Evolutionary conservation across 2,329 filamentous ascomycete species (phyloP), one percentile per base, ranked within the genome.

Genomic region (Trichoderma sp.): DNA sequence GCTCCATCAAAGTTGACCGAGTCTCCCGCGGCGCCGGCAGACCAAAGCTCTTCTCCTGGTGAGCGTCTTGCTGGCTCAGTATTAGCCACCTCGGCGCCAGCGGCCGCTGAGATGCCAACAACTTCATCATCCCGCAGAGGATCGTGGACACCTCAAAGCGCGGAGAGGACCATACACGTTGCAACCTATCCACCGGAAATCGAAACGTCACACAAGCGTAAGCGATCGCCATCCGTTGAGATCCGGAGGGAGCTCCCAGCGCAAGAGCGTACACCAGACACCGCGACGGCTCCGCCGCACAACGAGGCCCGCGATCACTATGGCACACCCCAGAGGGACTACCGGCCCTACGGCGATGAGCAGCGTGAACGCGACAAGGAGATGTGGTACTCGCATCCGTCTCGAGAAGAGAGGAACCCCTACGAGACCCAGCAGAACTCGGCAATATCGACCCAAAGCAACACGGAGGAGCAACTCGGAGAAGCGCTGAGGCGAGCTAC

Each of bases 151-250:
- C 73, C 71, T 5, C 74, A 79, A 21, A 76, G 72, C 52, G 70
- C 74, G 47, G 82, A 85, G 4, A 76, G 80, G 61, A 71, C 78
- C 17, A 79, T 80, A 67, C 77, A 78, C 58, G 72, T 79, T 1
- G 69, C 78, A 51, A 69, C 68, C 44, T 80, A 81, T 70, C 69
- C 30, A 3, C 30, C 80, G 6, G 79, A 83, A 39, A 72, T 74
- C n/a, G 83, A 88, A 43, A 73, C 71, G 17, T 77, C 82, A 19
- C 82, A 86, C 70, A 90, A 89, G 76, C 85, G 87, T 71, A 94
- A 92, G 76, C 85, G 90, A 67, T 92, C 90, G 7, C 78, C 81
- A 52, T 91, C 89, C 6, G 75, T 80, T 44, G 88, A 88, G 64
- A 74, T 74, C 7, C 74, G 77, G 62, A 77, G 78, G 69, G 80